Evolutionary conservation across 176 grass and related monocot genomes (phyloP), one percentile per base, ranked within the genome.

Genomic region (Puya raimondii): DNA sequence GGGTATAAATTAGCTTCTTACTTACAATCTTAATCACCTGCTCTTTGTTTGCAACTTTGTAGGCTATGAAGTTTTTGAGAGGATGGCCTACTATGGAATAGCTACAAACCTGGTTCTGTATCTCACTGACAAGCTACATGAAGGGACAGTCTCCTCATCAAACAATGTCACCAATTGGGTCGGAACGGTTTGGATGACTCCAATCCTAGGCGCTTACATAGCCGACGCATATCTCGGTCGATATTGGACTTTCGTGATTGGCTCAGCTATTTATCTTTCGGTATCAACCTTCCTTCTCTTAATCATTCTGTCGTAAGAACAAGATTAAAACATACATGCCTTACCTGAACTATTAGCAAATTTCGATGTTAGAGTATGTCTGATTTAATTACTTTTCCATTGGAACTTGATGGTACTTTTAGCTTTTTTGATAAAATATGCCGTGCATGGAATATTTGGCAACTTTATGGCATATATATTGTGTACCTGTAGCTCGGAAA

Each of bases 141-240:
- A 75, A 15, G 73, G 73, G 12, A 75, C 73, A 1, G 73, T 75
- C 12, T 50, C 61, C 2, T 50, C 73, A 10, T 33, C 73, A 4
- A 75, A 75, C 73, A 75, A 75, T 63, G 73, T 75, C 63, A 75
- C 73, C 63, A 53, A 75, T 25, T 75, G 73, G 73, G 63, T 52
- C 49, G 73, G 63, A 63, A 66, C 73, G 1, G 73, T 75, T 10
- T 75, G 73, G 73, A 23, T 75, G 73, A 75, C 73, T 48, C 73
- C 73, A 25, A 53, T 75, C 63, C 12, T 53, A 48, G 73, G 73
- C 3, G 73, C 49, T 21, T 75, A 75, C 63, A 53, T 75, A 22
- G 73, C 73, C 48, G 63, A 75, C 12, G 73, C 73, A 9, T 14
- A 75, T 63, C 73, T 66, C 49, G 73, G 73, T 12, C 73, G 73